These are phyloP conservation scores for Delitschia confertaspora DNA, from an alignment of 495 filamentous ascomycete genomes.

Conservation along the genomic window DNA sequence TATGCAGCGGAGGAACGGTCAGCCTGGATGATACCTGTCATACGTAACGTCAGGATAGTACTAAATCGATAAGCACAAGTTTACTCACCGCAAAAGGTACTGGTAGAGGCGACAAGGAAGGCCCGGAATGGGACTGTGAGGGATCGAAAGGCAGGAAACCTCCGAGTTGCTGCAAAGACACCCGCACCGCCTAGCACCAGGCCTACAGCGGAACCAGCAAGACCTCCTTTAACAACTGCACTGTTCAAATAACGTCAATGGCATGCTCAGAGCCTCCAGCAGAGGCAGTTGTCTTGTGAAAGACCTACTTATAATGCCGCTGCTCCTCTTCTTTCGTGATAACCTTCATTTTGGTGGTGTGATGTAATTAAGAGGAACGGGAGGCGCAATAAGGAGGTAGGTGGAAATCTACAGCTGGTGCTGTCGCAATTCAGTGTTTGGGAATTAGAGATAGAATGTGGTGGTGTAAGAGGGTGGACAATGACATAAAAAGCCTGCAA, in stretches of 20 bases:
- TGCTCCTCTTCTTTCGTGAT: slow-evolving; percentile 87
- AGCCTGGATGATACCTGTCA: slow-evolving; percentile 65
- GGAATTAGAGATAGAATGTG: no score
- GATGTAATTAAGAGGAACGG: no score
- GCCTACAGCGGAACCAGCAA: slow-evolving; percentile 58
- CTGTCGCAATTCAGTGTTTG: no score
- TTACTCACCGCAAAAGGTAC: slow-evolving; percentile 67
- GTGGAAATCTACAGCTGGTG: no score
- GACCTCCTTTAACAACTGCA: slow-evolving; percentile 69
- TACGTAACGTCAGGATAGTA: no score
- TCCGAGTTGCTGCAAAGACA: slow-evolving; percentile 50
- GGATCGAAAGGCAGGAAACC: slow-evolving; percentile 63
- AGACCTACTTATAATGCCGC: slow-evolving; percentile 50
- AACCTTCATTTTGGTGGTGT: slow-evolving; percentile 84
- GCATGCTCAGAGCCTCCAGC: slow-evolving; percentile 14
- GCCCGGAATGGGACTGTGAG: slow-evolving; percentile 82
- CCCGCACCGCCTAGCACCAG: slow-evolving; percentile 52
- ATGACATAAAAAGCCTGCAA: no score
- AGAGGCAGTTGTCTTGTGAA: neutral
- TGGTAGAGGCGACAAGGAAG: slow-evolving; percentile 76
- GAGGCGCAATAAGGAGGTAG: no score
- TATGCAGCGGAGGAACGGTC: slow-evolving; percentile 68
- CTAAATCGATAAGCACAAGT: no score
- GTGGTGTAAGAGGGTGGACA: no score
- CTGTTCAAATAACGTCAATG: slow-evolving; percentile 41